Conservation (phyloP, 768 basidiomycete species). For the Russula foetens region DNA sequence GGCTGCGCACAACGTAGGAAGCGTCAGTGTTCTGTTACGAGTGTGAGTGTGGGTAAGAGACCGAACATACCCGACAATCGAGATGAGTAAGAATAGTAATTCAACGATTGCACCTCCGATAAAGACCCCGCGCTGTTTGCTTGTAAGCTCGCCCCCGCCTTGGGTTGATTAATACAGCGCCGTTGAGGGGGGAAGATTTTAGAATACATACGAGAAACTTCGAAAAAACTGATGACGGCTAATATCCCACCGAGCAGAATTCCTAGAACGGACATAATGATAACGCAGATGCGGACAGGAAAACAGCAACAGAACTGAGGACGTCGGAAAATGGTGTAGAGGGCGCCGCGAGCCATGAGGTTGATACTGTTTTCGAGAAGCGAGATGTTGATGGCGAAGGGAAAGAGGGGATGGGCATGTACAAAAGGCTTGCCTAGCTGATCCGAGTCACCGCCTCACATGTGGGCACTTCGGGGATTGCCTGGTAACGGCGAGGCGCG, state of each 20-base stretch:
- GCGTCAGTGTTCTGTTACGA: neutral
- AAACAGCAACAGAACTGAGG: constrained; percentile 52
- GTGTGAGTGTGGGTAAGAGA: neutral
- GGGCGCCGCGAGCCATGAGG: constrained; percentile 10
- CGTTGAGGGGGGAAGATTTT: neutral
- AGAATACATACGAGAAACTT: constrained; percentile 46
- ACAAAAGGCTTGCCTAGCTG: too few species aligned
- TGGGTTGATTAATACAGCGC: constrained; percentile 20
- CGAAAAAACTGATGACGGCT: constrained; percentile 52
- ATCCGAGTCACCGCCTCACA: too few species aligned
- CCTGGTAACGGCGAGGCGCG: too few species aligned
- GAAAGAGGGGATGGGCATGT: too few species aligned
- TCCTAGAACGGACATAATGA: constrained; percentile 44
- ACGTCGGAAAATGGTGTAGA: constrained; percentile 17
- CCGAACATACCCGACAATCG: constrained; percentile 45
- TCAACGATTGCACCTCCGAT: constrained; percentile 45
- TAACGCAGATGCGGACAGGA: constrained; percentile 54
- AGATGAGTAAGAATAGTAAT: constrained; percentile 43
- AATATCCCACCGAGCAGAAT: constrained; percentile 48
- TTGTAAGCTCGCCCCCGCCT: constrained; percentile 20
- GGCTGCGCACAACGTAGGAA: constrained; percentile 32
- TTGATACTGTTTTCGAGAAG: neutral
- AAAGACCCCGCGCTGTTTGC: constrained; percentile 34
- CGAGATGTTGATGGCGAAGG: too few species aligned
- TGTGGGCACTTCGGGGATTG: too few species aligned